Evolutionary conservation across 192 early-diverging fungal species (phyloP), one percentile per base, ranked within the genome.

Genomic region (Neocallimastix lanati): DNA sequence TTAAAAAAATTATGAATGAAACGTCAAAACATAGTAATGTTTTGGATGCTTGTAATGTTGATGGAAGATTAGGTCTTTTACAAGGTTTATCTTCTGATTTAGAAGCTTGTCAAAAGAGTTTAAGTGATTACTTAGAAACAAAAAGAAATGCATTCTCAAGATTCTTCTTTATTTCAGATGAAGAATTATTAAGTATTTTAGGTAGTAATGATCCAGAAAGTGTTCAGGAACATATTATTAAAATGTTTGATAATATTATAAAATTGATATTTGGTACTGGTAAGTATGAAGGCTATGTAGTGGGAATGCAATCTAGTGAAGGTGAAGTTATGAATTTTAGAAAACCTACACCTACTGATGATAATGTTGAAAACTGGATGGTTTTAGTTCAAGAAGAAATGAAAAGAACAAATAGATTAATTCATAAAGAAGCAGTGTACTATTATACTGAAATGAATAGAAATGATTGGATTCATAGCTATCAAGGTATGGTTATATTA

Each of bases 241-340:
- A 90, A 78, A 90, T 90, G 89, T 90, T 87, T 79, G 89, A 90
- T 78, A 90, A 90, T 77, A 86, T 90, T 1, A 81, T 90, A 78
- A 78, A 67, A 67, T n/a, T 90, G 7, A 90, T 86, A 79, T 90
- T 90, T 83, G 89, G 89, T 1, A 90, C 89, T 28, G 89, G 89
- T 11, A 90, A 90, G 79, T 83, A 87, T 78, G 89, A 90, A 78
- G 50, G 50, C n/a, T 67, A 67, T 67, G 50, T 67, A 25, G 50
- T 67, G 18, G 50, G 50, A 21, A 67, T 67, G 50, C 50, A 67
- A 67, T 67, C 50, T 4, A 67, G 50, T 67, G 50, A 67, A 67
- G 50, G 50, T 67, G 50, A 67, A 67, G 50, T 67, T 4, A 80
- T 90, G 25, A 86, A 87, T 35, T 90, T 88, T 80, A 79, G 83